phyloP scores from a whole-genome alignment of 306 rosid species.

The Prunus davidiana region DNA sequence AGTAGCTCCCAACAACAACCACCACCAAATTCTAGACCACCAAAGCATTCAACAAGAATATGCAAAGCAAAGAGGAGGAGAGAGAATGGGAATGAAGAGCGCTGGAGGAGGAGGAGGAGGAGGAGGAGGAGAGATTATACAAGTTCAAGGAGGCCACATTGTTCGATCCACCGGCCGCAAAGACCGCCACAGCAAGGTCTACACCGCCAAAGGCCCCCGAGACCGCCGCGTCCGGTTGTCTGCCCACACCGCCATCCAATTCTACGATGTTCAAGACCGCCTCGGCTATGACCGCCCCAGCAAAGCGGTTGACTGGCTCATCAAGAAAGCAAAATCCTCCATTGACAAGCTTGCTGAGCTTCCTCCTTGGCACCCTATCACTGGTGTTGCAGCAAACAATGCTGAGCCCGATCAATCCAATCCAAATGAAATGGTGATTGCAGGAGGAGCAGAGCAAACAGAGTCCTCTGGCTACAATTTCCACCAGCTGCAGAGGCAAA shows the following conservation, averaged over 20 bases:
- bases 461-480: conserved; percentile 69
- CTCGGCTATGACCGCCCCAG: conserved; percentile 83
- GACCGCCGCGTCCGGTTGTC: conserved; percentile 72
- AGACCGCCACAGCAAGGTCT: conserved; percentile 80
- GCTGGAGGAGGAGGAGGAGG: conserved; percentile 24
- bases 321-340: conserved; percentile 65
- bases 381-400: conserved; percentile 20
- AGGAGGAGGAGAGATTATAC: conserved; percentile 66
- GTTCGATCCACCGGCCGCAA: conserved; percentile 62
- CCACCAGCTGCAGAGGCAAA: conserved; percentile 39
- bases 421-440: conserved; percentile 39
- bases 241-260: conserved; percentile 82
- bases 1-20: background rate
- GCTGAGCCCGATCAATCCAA: conserved; percentile 5
- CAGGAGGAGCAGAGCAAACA: conserved; percentile 34
- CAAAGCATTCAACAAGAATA: conserved; percentile 15
- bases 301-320: conserved; percentile 93
- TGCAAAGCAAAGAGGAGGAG: conserved; percentile 8
- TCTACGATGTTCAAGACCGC: conserved; percentile 88
- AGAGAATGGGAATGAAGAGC: conserved; percentile 61
- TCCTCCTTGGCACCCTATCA: conserved; percentile 57
- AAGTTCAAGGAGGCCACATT: conserved; percentile 85
- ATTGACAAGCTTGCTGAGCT: conserved; percentile 74
- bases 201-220: conserved; percentile 71
- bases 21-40: background rate